Base-by-base conservation (phyloP, 257 asterid genomes). In the Solanum virginianum region DNA sequence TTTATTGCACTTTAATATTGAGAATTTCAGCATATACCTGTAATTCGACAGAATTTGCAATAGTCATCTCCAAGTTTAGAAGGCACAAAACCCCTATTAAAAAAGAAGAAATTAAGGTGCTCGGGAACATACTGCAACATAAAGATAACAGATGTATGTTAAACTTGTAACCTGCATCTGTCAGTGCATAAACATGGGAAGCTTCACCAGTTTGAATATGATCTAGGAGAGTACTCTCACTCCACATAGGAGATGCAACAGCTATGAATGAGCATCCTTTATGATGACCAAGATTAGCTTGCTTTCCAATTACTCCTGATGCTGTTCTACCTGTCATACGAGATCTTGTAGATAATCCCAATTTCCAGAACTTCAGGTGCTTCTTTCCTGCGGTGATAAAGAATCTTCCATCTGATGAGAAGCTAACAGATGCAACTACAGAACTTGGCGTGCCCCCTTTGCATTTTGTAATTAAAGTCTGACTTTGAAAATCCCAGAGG, bases 401-500 rank as follows among this genome's bases (percentile, higher is more conserved):
- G 80, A 89, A 89, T 84, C 91, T 90, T 81, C 87, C 90, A 84
- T 92, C 91, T 74, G 80, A 82, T 55, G 96, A 90, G 88, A 93
- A 91, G 80, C 85, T 87, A 71, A 92, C 85, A 18, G 93, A 91
- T 87, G 93, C 83, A 81, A 91, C 66, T 60, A 92, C 86, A 71
- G 90, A 89, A 87, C 93, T 87, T 83, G 87, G 87, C 59, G 92
- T 88, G 81, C 89, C 88, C 72, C 89, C 90, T 88, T 88, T 93
- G 68, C 91, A 85, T 86, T 89, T 93, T 59, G 92, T 89, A 82
- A 87, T 90, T 87, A 92, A 72, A 39, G 85, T 72, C 86, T 88
- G 90, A 54, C 86, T 88, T 63, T 85, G 88, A 92, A 90, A 90
- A 84, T 93, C 92, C 97, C 96, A 93, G 85, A 93, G 89, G 88